A percentile compares a stretch with the other conserved stretches of the same genome.
Conservation (phyloP, 441 rosid species). For the Erodium texanum region DNA sequence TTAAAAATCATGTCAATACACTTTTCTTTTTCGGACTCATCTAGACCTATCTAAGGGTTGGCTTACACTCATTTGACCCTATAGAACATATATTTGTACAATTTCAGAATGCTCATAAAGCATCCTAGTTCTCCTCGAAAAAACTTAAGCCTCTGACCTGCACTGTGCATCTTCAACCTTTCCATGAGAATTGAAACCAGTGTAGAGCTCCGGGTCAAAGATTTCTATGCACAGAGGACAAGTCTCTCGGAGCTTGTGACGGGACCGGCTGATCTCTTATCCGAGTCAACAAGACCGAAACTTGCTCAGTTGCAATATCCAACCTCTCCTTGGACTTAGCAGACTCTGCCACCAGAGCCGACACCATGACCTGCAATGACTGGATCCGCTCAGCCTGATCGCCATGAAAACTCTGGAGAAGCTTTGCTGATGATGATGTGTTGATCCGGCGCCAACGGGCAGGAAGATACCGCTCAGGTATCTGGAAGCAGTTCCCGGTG, state of each 20-base stretch:
- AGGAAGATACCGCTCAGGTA: slow-evolving; percentile 83
- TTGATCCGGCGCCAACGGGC: slow-evolving; percentile 73
- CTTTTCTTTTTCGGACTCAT: too few relatives aligned
- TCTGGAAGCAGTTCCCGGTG: slow-evolving; percentile 84
- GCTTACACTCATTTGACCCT: too few relatives aligned
- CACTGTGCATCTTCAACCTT: not conserved
- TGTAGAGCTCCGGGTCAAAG: slow-evolving; percentile 16
- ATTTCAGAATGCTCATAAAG: not conserved
- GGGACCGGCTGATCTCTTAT: slow-evolving; percentile 65
- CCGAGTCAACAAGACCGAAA: slow-evolving; percentile 61
- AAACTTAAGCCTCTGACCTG: not conserved
- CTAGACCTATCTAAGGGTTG: too few relatives aligned
- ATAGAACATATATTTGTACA: slow-evolving; percentile 2
- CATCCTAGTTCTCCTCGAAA: too few relatives aligned
- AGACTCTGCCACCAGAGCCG: slow-evolving; percentile 65
- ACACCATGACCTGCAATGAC: slow-evolving; percentile 64
- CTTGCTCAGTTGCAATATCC: slow-evolving; percentile 67
- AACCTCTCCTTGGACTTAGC: slow-evolving; percentile 78
- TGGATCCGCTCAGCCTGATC: slow-evolving; percentile 63
- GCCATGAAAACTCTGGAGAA: slow-evolving; percentile 31
- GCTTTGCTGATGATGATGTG: slow-evolving; percentile 37
- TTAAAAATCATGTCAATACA: too few relatives aligned
- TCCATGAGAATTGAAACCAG: slow-evolving; percentile 9
- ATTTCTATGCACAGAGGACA: slow-evolving; percentile 31
- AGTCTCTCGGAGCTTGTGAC: slow-evolving; percentile 29